Evolutionary conservation across 164 flowering plant genomes (phyloP).

Genomic region (Malania oleifera): DNA sequence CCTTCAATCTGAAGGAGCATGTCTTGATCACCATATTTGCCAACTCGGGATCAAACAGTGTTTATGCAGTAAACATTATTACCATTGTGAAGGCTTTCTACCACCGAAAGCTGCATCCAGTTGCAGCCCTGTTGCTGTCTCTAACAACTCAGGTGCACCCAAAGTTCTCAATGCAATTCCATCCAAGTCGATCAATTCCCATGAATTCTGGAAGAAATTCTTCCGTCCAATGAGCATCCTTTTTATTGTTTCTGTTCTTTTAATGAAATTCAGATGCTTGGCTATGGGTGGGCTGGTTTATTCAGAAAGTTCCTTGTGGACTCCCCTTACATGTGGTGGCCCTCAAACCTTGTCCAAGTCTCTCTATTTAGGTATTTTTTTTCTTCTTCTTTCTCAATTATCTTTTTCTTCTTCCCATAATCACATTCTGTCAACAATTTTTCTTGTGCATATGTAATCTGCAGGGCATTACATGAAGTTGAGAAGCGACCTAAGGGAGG

Average conservation of each 20-base stretch:
- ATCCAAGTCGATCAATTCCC: too few species aligned
- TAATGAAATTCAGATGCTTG: constrained; percentile 37
- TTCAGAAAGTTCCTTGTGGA: constrained; percentile 42
- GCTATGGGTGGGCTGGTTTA: constrained; percentile 77
- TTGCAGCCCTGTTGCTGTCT: constrained; percentile 42
- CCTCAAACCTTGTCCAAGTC: constrained; percentile 24
- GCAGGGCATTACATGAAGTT: constrained; percentile 53
- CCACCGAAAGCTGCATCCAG: constrained; percentile 22
- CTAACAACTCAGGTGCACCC: constrained; percentile 51
- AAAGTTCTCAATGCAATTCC: too few species aligned
- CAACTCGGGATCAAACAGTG: constrained; percentile 37
- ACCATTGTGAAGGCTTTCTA: constrained; percentile 67
- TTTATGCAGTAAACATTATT: constrained; percentile 48
- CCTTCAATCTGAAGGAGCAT: constrained; percentile 58
- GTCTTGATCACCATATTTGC: constrained; percentile 67
- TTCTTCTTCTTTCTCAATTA: background rate
- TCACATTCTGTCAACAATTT: background rate
- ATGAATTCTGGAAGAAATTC: too few species aligned
- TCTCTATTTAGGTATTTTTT: constrained; percentile 29
- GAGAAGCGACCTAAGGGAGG: constrained; percentile 44
- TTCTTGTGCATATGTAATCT: background rate
- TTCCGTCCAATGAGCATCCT: too few species aligned
- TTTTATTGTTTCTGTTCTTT: too few species aligned
- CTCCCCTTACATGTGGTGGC: constrained; percentile 53
- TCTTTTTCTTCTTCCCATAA: background rate